Evolutionary conservation across 345 rosid species (phyloP), one percentile per base, ranked within the genome.

Genomic region (Lepidium africanum): DNA sequence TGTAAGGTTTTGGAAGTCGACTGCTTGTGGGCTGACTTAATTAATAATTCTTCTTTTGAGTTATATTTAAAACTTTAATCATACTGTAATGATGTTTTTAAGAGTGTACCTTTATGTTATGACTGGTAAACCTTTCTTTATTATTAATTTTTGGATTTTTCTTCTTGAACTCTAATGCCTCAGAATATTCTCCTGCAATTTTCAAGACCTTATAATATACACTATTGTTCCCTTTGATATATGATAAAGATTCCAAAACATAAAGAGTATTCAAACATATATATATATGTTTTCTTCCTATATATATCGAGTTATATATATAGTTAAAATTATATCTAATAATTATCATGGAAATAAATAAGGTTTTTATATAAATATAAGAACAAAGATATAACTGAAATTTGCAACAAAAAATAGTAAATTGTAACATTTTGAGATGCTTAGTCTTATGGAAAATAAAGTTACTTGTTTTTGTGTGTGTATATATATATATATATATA

Each of bases 121-220:
- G 55, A 39, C 38, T 59, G 14, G 19, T 59, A 32, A 66, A 41
- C 50, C 16, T 36, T 73, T 85, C 63, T 72, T 79, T 87, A 88
- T 54, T 58, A 69, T 77, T 21, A 42, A 42, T 16, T 67, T 80
- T 87, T 94, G 97, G 88, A 83, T 51, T 82, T 87, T 88, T 74
- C 91, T 76, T 77, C 88, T 94, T 94, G 90, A 85, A 86, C 92
- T 77, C 56, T 82, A 80, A 86, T 87, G 82, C 83, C 87, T 77
- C 65, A 75, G 99, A 94, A 94, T 94, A 94, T 94, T 91, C 99
- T 87, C 88, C 86, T 65, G 69, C 91, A 64, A 65, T 75, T 85
- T 83, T 81, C 84, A 67, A 80, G 77, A 79, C 64, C 45, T 75
- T 63, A 19, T 50, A 36, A 40, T 40, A 45, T 74, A 46, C 16